Evolutionary conservation across 2,329 filamentous ascomycete species (phyloP).

Genomic region (Clarireedia paspali): DNA sequence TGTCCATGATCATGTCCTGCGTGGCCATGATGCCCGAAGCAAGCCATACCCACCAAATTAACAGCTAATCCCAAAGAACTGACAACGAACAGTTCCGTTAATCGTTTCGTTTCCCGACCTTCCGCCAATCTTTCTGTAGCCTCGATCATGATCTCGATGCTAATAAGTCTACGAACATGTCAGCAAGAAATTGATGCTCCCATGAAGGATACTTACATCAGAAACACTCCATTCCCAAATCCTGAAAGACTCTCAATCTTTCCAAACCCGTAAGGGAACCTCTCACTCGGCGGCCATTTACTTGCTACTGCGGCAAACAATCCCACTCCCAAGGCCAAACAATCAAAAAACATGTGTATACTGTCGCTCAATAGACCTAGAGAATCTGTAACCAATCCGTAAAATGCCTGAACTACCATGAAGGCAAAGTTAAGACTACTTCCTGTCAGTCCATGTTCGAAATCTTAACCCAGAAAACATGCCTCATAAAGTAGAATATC

Average conservation of each 20-base stretch:
- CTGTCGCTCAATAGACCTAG: conserved; percentile 93
- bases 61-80: conserved; percentile 80
- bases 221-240: conserved; percentile 90
- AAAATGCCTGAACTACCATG: conserved; percentile 91
- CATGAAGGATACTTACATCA: conserved; percentile 56
- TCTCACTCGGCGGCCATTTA: conserved; percentile 86
- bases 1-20: conserved; percentile 33
- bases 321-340: conserved; percentile 82
- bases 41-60: conserved; percentile 76
- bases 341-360: conserved; percentile 99
- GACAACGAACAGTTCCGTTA: conserved; percentile 82
- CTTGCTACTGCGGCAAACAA: conserved; percentile 88
- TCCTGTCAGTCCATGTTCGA: background rate
- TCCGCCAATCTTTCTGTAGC: conserved; percentile 82
- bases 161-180: conserved; percentile 62
- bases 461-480: conserved; percentile 27
- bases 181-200: conserved; percentile 3
- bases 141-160: conserved; percentile 92
- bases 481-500: conserved; percentile 97
- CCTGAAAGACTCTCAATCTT: conserved; percentile 96
- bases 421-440: conserved; percentile 82
- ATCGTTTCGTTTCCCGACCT: conserved; percentile 72
- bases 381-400: conserved; percentile 89
- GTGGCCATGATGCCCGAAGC: conserved; percentile 36
- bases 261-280: conserved; percentile 91